These are phyloP conservation scores for Trypanosoma conorhini DNA, from an alignment of 208 protist species.

Conservation along the genomic window DNA sequence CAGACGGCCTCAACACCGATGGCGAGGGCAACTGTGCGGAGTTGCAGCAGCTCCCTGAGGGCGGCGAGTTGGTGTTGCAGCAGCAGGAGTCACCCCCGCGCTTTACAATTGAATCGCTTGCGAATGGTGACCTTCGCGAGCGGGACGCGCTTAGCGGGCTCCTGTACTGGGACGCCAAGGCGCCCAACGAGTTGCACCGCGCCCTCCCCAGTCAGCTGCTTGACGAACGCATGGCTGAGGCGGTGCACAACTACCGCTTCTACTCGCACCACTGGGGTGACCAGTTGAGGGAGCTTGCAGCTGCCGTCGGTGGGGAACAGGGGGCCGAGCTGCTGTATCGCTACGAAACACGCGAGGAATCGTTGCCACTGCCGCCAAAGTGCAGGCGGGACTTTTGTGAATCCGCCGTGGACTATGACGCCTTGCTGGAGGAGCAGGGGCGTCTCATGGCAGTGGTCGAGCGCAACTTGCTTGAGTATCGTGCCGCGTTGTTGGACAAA, in stretches of 20 bases:
- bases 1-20: neutral
- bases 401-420: slow-evolving; percentile 37
- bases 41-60: neutral
- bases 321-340: slow-evolving; percentile 20
- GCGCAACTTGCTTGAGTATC: slow-evolving; percentile 6
- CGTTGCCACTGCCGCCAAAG: slow-evolving; percentile 21
- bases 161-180: slow-evolving; percentile 31
- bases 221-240: slow-evolving; percentile 35
- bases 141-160: slow-evolving; percentile 32
- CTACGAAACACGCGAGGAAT: slow-evolving; percentile 17
- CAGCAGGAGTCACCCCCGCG: slow-evolving; percentile 18
- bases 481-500: neutral
- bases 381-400: slow-evolving; percentile 30
- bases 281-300: slow-evolving; percentile 26
- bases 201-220: slow-evolving; percentile 45
- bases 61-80: neutral
- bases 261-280: slow-evolving; percentile 45
- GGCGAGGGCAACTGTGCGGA: neutral
- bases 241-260: slow-evolving; percentile 37
- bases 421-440: slow-evolving; percentile 25
- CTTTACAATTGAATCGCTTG: slow-evolving; percentile 42
- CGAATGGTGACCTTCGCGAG: slow-evolving; percentile 51
- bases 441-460: slow-evolving; percentile 15
- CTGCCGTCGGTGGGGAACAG: slow-evolving; percentile 24
- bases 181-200: neutral